These are phyloP conservation scores for Rheum nobile DNA, from an alignment of 148 eudicot genomes.

Conservation along the genomic window DNA sequence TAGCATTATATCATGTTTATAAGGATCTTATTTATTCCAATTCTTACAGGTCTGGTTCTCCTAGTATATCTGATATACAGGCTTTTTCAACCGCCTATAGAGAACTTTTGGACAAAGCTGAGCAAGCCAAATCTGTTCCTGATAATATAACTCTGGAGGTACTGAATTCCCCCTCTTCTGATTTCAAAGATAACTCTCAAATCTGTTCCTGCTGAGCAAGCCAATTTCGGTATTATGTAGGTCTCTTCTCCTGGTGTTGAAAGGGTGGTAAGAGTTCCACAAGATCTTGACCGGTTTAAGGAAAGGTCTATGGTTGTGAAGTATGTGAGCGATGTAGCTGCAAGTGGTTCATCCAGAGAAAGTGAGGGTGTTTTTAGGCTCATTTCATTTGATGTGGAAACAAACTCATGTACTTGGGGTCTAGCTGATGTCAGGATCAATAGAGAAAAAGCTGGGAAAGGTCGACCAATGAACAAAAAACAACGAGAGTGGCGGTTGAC, in stretches of 20 bases:
- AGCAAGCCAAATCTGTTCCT: slow-evolving; percentile 52
- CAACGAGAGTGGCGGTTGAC: slow-evolving; percentile 70
- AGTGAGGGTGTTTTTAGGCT: slow-evolving; percentile 61
- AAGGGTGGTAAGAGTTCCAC: slow-evolving; percentile 60
- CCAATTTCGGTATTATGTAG: slow-evolving; percentile 18
- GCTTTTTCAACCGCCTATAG: slow-evolving; percentile 54
- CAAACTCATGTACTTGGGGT: slow-evolving; percentile 58
- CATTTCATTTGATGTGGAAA: slow-evolving; percentile 43
- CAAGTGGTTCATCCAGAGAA: slow-evolving; percentile 25
- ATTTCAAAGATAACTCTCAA: background rate
- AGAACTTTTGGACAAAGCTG: slow-evolving; percentile 63
- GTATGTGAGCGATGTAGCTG: slow-evolving; percentile 27
- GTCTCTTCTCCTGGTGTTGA: slow-evolving; percentile 94
- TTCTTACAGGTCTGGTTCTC: slow-evolving; percentile 72
- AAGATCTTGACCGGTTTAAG: slow-evolving; percentile 75
- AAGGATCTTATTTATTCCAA: slow-evolving; percentile 1
- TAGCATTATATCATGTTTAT: background rate
- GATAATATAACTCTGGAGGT: slow-evolving; percentile 62
- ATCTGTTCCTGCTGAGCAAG: no score
- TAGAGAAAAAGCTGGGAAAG: slow-evolving; percentile 79
- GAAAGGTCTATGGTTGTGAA: slow-evolving; percentile 68
- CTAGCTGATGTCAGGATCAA: slow-evolving; percentile 68
- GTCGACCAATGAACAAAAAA: slow-evolving; percentile 75
- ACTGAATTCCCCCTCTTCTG: slow-evolving; percentile 8
- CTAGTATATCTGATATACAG: slow-evolving; percentile 62